phyloP scores from a whole-genome alignment of 2,329 filamentous ascomycete genomes.

The Colletotrichum lindemuthianum region DNA sequence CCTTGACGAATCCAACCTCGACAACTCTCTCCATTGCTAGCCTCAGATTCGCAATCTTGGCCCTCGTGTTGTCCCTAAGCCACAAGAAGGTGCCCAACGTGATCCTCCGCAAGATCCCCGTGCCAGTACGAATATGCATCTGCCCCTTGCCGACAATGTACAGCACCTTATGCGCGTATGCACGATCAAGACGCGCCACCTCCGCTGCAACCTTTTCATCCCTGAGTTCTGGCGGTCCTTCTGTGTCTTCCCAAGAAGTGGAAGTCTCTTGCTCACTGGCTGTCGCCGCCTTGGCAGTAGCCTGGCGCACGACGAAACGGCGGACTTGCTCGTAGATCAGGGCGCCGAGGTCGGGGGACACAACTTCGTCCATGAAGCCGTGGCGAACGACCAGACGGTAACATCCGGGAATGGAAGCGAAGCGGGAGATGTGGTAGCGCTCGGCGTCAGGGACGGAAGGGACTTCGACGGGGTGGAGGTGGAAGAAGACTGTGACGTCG shows the following conservation, averaged over 20 bases:
- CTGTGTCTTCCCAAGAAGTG: constrained; percentile 21
- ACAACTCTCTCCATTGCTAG: constrained; percentile 69
- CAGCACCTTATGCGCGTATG: constrained; percentile 59
- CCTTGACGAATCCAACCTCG: constrained; percentile 76
- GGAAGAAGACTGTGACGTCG: constrained; percentile 78
- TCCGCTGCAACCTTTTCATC: constrained; percentile 47
- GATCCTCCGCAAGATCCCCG: constrained; percentile 53
- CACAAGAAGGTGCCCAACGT: constrained; percentile 69
- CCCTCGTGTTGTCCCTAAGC: constrained; percentile 72
- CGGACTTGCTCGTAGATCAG: constrained; percentile 68
- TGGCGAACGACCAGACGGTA: constrained; percentile 77
- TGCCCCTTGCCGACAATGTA: constrained; percentile 72
- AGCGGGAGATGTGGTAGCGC: constrained; percentile 57
- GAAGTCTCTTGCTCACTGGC: constrained; percentile 31
- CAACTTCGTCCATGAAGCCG: constrained; percentile 77
- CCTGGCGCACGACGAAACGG: constrained; percentile 55
- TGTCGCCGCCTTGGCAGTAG: constrained; percentile 37
- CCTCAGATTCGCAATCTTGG: constrained; percentile 72
- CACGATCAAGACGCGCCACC: constrained; percentile 54
- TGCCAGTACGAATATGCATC: constrained; percentile 58
- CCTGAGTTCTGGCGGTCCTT: constrained; percentile 38
- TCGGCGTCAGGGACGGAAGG: constrained; percentile 63
- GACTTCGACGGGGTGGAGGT: constrained; percentile 71
- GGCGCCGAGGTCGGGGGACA: constrained; percentile 70
- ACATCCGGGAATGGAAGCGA: constrained; percentile 65